Base-by-base conservation (phyloP, 345 rosid genomes). In the Boechera retrofracta region DNA sequence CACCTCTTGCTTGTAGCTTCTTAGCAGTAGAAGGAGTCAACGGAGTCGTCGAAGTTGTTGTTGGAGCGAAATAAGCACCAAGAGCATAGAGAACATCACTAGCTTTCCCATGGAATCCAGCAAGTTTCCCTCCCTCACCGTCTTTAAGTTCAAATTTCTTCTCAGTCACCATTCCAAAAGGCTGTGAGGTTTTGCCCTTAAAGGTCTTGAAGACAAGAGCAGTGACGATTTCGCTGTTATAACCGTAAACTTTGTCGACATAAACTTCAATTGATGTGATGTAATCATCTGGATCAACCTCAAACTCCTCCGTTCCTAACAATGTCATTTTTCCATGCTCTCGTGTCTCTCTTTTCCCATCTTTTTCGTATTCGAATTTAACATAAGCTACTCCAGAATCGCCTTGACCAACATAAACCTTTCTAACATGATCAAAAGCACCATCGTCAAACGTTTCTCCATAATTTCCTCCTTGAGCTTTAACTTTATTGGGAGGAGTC, bases 401-500 rank as follows among this genome's bases (percentile, higher is more conserved):
- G 0, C 54, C 81, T 71, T 47, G 71, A n/a, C 81, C 76, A 7
- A 77, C 36, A 5, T 55, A 38, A 11, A 77, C 67, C n/a, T 64
- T 71, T 38, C 58, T 77, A 12, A 77, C 62, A 24, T 38, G 1
- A 7, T 77, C 81, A 10, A 31, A 51, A 47, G 24, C 26, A 29
- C 77, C 81, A 13, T 71, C 77, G 10, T 78, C 77, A 1, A 48
- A 77, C 48, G 16, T 4, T 15, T 18, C 39, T 64, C 77, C 77
- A 11, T 21, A 54, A 5, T 1, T 33, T 29, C 77, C 81, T 15
- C 81, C 81, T 77, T 44, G 24, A 11, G 74, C 73, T 69, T 69
- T 51, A 5, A 21, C 24, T 21, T 21, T 21, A 1, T 21, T 21
- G 24, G 24, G 24, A 21, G 49, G 21, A 31, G 61, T 6, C 10